Base-by-base conservation (phyloP, 164 flowering plant species). In the Magnolia sinica region DNA sequence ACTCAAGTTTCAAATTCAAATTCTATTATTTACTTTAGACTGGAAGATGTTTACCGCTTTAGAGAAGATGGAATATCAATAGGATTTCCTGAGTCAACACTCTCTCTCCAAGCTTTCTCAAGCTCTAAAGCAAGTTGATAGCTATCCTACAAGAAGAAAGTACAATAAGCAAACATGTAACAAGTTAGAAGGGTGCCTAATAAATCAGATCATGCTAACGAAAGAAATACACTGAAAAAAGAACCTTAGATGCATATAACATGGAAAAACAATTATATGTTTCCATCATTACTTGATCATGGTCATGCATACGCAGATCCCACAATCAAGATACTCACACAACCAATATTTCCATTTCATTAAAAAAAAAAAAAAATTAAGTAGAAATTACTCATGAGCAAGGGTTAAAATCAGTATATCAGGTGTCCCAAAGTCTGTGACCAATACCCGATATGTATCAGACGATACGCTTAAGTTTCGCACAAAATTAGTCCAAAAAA, bases 91-190 rank as follows among this genome's bases (percentile, higher is more conserved):
- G 87, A 82, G 66, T 86, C 76, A 64, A 74, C 72, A 81, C 95
- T 87, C 73, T 85, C 81, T 9, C 59, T 82, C 88, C 94, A 89
- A 29, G 91, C 92, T 77, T 85, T 90, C 50, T 93, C 97, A n/a
- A 95, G 94, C 84, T 95, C 97, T 76, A 87, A 11, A 64, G 99
- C 97, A 66, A 95, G 89, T 82, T 95, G 96, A 81, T 91, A 92
- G 78, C 94, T 73, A 83, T 95, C 99, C 98, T 95, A 89, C 49
- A 81, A 80, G n/a, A 71, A 74, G 66, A 72, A 22, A 55, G 45
- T 37, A 31, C 31, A 50, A 68, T 1, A 24, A 74, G 13, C 24
- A 3, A 61, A 69, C 6, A 37, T 4, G 22, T 18, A 4, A 64
- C 7, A 14, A 68, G 31, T 31, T 68, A 68, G 29, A 64, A 19